Conservation (phyloP, 345 rosid species). For the Pistacia atlantica region DNA sequence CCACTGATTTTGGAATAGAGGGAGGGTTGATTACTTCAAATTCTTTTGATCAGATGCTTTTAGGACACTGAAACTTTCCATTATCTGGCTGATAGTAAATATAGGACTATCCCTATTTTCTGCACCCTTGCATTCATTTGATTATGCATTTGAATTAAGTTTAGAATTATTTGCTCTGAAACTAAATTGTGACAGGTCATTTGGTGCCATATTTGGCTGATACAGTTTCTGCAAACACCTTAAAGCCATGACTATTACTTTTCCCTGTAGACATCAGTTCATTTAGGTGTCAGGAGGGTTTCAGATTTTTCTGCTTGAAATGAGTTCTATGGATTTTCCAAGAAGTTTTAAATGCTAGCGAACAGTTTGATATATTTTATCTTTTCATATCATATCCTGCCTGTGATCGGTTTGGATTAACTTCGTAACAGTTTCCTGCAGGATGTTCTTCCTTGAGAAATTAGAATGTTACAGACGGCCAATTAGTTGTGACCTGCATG, state of each 20-base stretch:
- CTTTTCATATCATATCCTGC: too few species aligned
- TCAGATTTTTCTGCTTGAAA: neutral
- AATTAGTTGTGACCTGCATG: neutral
- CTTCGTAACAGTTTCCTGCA: constrained; percentile 8
- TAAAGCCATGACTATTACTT: neutral
- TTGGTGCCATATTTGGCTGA: neutral
- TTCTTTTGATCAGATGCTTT: neutral
- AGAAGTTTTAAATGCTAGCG: neutral
- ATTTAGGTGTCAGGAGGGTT: neutral
- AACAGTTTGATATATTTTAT: neutral
- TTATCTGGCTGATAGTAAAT: neutral
- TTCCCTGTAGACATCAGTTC: neutral
- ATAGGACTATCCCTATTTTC: neutral
- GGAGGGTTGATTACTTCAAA: neutral
- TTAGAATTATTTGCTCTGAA: neutral
- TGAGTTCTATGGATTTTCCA: neutral
- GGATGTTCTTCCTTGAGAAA: neutral
- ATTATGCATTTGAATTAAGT: neutral
- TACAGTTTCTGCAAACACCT: neutral
- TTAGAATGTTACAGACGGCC: neutral
- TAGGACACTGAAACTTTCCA: neutral
- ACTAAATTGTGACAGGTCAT: neutral
- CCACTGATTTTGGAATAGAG: neutral
- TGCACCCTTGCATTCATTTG: neutral
- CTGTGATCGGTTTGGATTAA: neutral